These are phyloP conservation scores for Antitrichia curtipendula DNA, from an alignment of 225 moss, liverwort and hornwort species.

Conservation along the genomic window DNA sequence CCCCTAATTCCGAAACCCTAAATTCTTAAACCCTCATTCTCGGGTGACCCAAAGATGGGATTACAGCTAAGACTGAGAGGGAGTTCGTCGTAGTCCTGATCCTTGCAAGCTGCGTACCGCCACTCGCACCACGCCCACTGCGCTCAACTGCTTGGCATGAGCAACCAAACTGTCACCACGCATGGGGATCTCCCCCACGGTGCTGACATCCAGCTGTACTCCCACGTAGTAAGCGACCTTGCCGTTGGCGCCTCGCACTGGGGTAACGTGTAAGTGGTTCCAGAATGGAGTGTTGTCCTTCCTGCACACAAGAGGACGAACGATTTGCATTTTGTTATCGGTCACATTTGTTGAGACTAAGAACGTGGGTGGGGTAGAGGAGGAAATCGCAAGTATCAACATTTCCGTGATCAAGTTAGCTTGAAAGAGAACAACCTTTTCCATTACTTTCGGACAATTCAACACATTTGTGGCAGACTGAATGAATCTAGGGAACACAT, in stretches of 20 bases:
- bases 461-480: not conserved
- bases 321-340: not conserved
- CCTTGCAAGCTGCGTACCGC: constrained; percentile 81
- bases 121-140: constrained; percentile 64
- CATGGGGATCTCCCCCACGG: constrained; percentile 10
- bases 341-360: not conserved
- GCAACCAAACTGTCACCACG: constrained; percentile 26
- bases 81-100: constrained; percentile 37
- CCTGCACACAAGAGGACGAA: not conserved
- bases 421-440: not conserved
- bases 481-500: not conserved
- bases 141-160: constrained; percentile 45
- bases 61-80: not conserved
- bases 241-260: constrained; percentile 44
- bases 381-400: not conserved
- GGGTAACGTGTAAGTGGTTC: constrained; percentile 72
- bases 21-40: not conserved
- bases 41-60: not conserved
- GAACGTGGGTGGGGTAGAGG: not conserved
- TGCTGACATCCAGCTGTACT: constrained; percentile 57
- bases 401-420: not conserved
- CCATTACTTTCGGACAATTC: not conserved
- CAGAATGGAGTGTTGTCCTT: constrained; percentile 66
- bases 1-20: not conserved
- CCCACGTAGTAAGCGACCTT: constrained; percentile 72